Conservation (phyloP, 106 monocot species). For the Ottelia alismoides region DNA sequence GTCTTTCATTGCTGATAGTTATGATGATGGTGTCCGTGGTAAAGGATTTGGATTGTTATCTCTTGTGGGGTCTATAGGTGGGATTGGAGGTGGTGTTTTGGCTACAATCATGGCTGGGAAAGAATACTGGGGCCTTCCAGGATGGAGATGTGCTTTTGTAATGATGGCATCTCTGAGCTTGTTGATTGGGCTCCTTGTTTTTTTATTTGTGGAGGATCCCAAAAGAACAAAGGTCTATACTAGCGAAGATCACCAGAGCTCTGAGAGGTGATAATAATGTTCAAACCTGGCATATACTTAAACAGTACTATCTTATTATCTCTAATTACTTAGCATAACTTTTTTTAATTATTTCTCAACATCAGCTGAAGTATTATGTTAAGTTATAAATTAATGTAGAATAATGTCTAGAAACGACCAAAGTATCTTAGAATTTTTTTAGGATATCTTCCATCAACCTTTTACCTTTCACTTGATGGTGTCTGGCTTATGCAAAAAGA, state of each 20-base stretch:
- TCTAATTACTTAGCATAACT: too few relatives aligned
- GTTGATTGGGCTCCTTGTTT: conserved; percentile 73
- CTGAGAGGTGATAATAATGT: conserved; percentile 38
- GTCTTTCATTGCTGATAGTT: conserved; percentile 91
- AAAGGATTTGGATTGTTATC: conserved; percentile 73
- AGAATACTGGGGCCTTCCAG: conserved; percentile 58
- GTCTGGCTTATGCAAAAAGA: too few relatives aligned
- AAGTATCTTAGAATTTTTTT: too few relatives aligned
- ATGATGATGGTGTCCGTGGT: conserved; percentile 52
- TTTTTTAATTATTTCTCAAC: too few relatives aligned
- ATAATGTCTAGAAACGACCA: too few relatives aligned
- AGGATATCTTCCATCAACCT: too few relatives aligned
- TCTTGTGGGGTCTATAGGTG: conserved; percentile 66
- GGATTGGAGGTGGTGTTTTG: conserved; percentile 74
- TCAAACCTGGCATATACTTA: too few relatives aligned
- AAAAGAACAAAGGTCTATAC: conserved; percentile 17
- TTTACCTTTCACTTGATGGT: too few relatives aligned
- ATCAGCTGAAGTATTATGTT: too few relatives aligned
- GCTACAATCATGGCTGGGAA: conserved; percentile 87
- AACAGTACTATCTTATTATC: too few relatives aligned
- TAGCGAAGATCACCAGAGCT: conserved; percentile 16
- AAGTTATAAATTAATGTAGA: too few relatives aligned
- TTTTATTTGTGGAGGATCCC: conserved; percentile 65
- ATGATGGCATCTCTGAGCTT: conserved; percentile 75
- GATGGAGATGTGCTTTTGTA: conserved; percentile 88